Evolutionary conservation across 139 green algal species (phyloP), one percentile per base, ranked within the genome.

Genomic region (Chlamydomonas sp.): DNA sequence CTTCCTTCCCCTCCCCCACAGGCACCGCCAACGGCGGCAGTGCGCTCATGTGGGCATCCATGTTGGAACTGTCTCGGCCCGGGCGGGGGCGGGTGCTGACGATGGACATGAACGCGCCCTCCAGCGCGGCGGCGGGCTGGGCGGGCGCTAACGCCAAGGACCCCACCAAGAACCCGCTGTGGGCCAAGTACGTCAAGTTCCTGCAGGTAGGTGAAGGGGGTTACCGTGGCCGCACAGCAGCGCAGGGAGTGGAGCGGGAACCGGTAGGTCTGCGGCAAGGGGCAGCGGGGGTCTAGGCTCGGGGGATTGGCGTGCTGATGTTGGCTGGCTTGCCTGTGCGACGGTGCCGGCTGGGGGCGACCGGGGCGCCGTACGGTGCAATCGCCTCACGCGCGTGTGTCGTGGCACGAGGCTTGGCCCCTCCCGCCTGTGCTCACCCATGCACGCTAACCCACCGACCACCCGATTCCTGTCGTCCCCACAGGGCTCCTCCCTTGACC

Each of bases 1-100:
- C 9, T 66, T 7, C 64, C 67, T 2, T 20, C 5, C 0, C 77
- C 57, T 31, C 3, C 17, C 15, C 20, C 66, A 2, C 73, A 92
- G 86, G 91, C 16, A 92, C 91, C 67, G 91, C 91, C n/a, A 93
- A 93, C 67, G 91, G 91, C 79, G 91, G 91, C 78, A 89, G 78
- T 10, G 89, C 91, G 18, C 83, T 93, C 63, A 67, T 93, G 89
- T 93, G 91, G 91, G 89, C 91, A 0, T 86, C 68, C 59, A 76
- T 93, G 49, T 59, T 93, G 75, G 64, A 93, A n/a, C 69, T 92
- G 74, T 63, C 49, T 9, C 74, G 83, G 31, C 31, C 90, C 6
- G 12, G 85, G 7, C 68, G 77, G n/a, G 69, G 76, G 16, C 79
- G 80, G 8, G 83, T 92, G 0, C 64, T 90, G 80, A 92, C 89